Base-by-base conservation (phyloP, 2,329 filamentous ascomycete species). In the Thermomyces lanuginosus region DNA sequence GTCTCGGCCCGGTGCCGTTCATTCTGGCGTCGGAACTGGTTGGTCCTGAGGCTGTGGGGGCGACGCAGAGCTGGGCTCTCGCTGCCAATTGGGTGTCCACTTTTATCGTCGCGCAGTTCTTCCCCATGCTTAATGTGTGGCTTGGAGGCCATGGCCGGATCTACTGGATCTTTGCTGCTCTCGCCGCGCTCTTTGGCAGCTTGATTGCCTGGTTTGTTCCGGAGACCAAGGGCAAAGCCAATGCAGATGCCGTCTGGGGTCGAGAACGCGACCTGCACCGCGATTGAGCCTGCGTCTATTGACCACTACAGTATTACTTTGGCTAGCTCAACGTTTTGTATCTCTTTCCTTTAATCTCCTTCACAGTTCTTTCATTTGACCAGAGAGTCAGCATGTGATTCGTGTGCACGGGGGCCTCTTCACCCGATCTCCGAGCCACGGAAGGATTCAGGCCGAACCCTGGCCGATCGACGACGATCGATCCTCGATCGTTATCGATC, bases 1-100 rank as follows among this genome's bases (percentile, higher is more conserved):
- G 89, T 0, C 66, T 98, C 0, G 89, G 89, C 0, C 89, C 89
- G 0, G 81, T 98, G 1, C 89, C 89, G 0, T 98, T 95, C 51
- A 91, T 95, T 38, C 65, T 98, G 24, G 76, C 84, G 0, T 84
- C 80, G 1, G 89, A 95, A 53, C 68, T 95, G 2, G 89, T 95
- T 1, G 78, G 75, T 0, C 75, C 82, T 8, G 82, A 92, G 47
- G 89, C 86, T 0, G 83, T 93, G 0, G 84, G 86, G 1, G 82
- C 86, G 0, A 78, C 82, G 1, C 89, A 98, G 51, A 84, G 77
- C 31, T 91, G 83, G 68, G 79, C 76, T 1, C 56, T 95, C 13
- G 81, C 72, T 1, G 76, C 80, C 8, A 95, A 89, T 51, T 95
- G 91, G 63, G 63, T 81, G 14, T 78, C 83, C 1, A 95, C 86